Base-by-base conservation (phyloP, 2,329 filamentous ascomycete species). In the Clarireedia paspali region DNA sequence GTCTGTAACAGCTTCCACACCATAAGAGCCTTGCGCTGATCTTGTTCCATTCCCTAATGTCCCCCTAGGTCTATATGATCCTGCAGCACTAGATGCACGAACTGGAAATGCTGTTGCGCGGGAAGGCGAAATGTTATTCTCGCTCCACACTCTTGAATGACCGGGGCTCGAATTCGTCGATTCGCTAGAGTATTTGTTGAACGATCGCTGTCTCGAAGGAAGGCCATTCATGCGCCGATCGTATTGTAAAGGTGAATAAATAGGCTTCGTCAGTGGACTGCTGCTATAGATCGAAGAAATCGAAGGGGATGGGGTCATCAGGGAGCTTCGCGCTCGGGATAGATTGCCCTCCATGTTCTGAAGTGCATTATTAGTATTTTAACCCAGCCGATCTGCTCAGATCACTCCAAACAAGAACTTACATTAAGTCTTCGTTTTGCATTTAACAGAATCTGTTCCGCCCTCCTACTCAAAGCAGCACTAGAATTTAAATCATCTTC, bases 311-410 rank as follows among this genome's bases (percentile, higher is more conserved):
- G 79, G 76, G 6, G 74, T 74, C 36, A 75, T 73, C 24, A 89
- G 75, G 9, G 86, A 85, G 60, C 81, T 83, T 64, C 89, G 82
- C 30, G 90, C 91, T 59, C 89, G 85, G 56, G 80, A 85, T 20
- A 96, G 76, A 64, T 96, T 96, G 39, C 87, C 90, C 72, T 96
- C 92, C 91, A 96, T 96, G 34, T 89, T 88, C 90, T 95, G 69
- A 23, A 56, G 42, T 30, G 27, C 9, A 6, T 34, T n/a, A 55
- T 66, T 49, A 67, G 60, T 44, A 57, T 56, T 38, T 26, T 6
- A 14, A 20, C 5, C 7, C 53, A 42, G 2, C 17, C 9, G 14
- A 6, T n/a, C 9, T n/a, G 15, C 17, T 20, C 39, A 42, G 9
- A 14, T 24, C 17, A 14, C 14, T 27, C 27, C 14, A 6, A 36